Percentiles rank a stretch among this genome's conserved stretches.
These are phyloP conservation scores for Aspergillus viridinutans DNA, from an alignment of 2,329 filamentous ascomycete species.

Conservation along the genomic window DNA sequence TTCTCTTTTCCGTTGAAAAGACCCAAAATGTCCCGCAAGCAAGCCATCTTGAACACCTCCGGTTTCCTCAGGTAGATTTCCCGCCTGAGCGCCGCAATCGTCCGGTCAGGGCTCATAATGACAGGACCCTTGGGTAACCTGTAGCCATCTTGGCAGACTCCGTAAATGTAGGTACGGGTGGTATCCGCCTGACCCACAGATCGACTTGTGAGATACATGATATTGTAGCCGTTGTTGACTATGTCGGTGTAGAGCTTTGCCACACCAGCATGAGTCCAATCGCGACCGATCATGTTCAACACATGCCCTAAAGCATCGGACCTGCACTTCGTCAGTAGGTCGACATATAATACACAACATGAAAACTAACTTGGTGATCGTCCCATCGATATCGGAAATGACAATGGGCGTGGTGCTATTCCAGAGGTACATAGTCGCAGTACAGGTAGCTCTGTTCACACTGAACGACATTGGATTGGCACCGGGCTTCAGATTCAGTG, in stretches of 20 bases:
- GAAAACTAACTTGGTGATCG: constrained; percentile 73
- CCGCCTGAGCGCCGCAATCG: constrained; percentile 84
- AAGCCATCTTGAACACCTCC: constrained; percentile 99
- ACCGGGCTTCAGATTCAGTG: constrained; percentile 75
- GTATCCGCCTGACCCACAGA: constrained; percentile 91
- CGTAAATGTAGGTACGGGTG: constrained; percentile 83
- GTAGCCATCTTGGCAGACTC: constrained; percentile 83
- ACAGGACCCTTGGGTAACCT: constrained; percentile 84
- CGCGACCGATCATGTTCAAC: constrained; percentile 90
- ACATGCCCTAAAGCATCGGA: constrained; percentile 93
- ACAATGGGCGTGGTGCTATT: constrained; percentile 86
- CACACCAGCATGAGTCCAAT: constrained; percentile 96
- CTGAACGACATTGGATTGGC: constrained; percentile 93
- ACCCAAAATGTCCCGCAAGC: constrained; percentile 85
- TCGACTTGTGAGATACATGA: constrained; percentile 93
- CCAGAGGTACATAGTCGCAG: constrained; percentile 92
- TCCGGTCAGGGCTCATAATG: constrained; percentile 90
- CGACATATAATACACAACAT: neutral
- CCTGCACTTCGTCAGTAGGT: constrained; percentile 26
- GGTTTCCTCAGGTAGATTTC: constrained; percentile 95
- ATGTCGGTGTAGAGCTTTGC: constrained; percentile 98
- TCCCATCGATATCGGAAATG: constrained; percentile 97
- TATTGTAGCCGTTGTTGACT: constrained; percentile 92
- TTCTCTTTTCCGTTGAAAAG: constrained; percentile 73
- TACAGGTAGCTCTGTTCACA: constrained; percentile 89